Evolutionary conservation across 306 rosid species (phyloP), one percentile per base, ranked within the genome.

Genomic region (Citrullus amarus): DNA sequence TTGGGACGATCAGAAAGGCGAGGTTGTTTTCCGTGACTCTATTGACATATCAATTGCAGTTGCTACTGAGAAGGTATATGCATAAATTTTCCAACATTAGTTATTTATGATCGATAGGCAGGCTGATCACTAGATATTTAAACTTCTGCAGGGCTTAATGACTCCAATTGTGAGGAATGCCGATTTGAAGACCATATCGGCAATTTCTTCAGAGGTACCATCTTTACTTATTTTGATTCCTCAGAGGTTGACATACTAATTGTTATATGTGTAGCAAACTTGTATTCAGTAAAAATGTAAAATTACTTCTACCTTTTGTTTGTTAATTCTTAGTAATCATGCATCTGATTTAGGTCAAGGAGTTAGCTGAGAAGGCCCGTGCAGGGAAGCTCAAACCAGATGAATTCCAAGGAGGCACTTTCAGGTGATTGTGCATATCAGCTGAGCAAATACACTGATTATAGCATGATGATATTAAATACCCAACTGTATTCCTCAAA

Each of bases 1-100:
- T 89, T 95, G 99, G 97, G 83, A 88, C 84, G 89, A 44, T 66
- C 89, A 86, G 87, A 92, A 92, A 82, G 96, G 96, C 51, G 97
- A 88, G 78, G 78, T 78, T 76, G 58, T 86, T 72, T 88, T 86
- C 56, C 77, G 85, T 11, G 85, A 87, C 66, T 88, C 97, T 62
- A 81, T 95, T 78, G 99, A 95, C 88, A 95, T 95, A 86, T 95
- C 92, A 17, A 92, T 95, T 84, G 99, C 99, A 57, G 99, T 95
- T 71, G 97, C 99, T 72, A 95, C 99, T 2, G 97, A 95, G 67
- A 95, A 92, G 99, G 99, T 95, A 88, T n/a, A 50, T 22, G 11
- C 20, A 17, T 67, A 1, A 32, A 14, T 10, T 67, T 70, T 46
- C 55, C 41, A 55, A 83, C 59, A 58, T 41, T 11, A 70, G 56